phyloP scores from a whole-genome alignment of 2,329 filamentous ascomycete species.

The Mollisia scopiformis region DNA sequence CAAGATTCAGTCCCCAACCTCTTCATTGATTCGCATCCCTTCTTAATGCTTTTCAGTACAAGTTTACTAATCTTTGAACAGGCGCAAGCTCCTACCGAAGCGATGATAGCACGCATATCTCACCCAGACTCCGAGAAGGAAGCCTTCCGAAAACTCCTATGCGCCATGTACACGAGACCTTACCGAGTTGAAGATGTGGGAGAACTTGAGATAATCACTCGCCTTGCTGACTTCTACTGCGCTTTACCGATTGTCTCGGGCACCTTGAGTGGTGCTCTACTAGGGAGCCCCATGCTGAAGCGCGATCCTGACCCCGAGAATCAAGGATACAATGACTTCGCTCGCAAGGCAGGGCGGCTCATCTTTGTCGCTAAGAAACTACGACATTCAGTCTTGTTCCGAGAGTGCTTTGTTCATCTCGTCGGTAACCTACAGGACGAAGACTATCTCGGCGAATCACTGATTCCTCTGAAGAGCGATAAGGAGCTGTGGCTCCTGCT shows the following conservation, averaged over 20 bases:
- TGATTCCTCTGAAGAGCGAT: background rate
- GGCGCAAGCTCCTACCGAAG: background rate
- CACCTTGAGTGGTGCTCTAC: background rate
- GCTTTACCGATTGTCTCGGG: conserved; percentile 12
- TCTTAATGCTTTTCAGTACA: too few species aligned
- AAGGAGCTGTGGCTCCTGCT: background rate
- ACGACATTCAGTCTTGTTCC: conserved; percentile 2
- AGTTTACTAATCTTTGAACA: background rate
- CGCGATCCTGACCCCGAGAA: background rate
- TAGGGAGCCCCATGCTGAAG: background rate
- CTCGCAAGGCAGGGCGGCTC: background rate
- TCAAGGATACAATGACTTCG: too few species aligned
- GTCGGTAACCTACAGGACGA: background rate
- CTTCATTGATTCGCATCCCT: too few species aligned
- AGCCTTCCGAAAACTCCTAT: conserved; percentile 19
- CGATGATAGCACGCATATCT: background rate
- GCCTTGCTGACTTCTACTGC: conserved; percentile 18
- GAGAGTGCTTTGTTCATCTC: conserved; percentile 4
- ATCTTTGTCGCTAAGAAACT: conserved; percentile 2
- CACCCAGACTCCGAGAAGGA: background rate
- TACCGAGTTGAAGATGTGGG: conserved; percentile 4
- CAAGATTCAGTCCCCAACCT: too few species aligned
- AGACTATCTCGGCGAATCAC: background rate
- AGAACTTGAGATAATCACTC: conserved; percentile 6
- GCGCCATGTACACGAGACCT: conserved; percentile 17